phyloP scores from a whole-genome alignment of 139 green algal genomes.

The Chlorella sp. region DNA sequence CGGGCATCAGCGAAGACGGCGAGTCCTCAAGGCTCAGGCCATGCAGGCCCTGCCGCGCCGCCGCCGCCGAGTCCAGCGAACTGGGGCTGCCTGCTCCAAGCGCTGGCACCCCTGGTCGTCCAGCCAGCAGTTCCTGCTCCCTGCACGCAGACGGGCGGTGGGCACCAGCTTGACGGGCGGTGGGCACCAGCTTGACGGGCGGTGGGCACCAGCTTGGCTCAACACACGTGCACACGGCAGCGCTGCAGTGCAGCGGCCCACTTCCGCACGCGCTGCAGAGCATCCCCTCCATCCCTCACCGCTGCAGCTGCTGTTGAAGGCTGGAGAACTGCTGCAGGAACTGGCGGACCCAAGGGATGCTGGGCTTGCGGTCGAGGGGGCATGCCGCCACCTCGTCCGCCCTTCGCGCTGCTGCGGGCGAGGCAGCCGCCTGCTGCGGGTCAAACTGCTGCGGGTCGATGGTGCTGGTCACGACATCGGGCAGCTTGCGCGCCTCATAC shows the following conservation, averaged over 20 bases:
- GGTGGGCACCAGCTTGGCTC: background rate
- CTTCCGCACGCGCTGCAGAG: background rate
- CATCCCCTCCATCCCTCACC: background rate
- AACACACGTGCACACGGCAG: background rate
- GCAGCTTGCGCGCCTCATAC: conserved; percentile 44
- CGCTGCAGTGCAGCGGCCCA: background rate
- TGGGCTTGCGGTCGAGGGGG: conserved; percentile 17
- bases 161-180: background rate
- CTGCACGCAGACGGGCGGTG: background rate
- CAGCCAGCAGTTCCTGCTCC: conserved; percentile 4
- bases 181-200: background rate
- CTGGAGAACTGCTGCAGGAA: conserved; percentile 43
- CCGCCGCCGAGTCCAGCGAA: no score
- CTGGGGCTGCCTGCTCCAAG: background rate
- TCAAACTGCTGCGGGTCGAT: conserved; percentile 13
- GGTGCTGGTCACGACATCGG: conserved; percentile 31
- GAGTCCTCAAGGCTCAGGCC: conserved; percentile 18
- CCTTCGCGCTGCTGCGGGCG: background rate
- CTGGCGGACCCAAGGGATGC: conserved; percentile 24
- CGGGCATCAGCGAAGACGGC: conserved; percentile 15
- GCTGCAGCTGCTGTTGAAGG: conserved; percentile 30
- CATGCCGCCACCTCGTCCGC: conserved; percentile 4
- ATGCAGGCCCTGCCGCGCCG: background rate
- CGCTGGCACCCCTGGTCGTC: background rate
- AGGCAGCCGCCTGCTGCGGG: background rate